Percentiles rank a stretch among this genome's conserved stretches.
phyloP scores from a whole-genome alignment of 2,329 filamentous ascomycete species.

The Botrytis sinoallii region DNA sequence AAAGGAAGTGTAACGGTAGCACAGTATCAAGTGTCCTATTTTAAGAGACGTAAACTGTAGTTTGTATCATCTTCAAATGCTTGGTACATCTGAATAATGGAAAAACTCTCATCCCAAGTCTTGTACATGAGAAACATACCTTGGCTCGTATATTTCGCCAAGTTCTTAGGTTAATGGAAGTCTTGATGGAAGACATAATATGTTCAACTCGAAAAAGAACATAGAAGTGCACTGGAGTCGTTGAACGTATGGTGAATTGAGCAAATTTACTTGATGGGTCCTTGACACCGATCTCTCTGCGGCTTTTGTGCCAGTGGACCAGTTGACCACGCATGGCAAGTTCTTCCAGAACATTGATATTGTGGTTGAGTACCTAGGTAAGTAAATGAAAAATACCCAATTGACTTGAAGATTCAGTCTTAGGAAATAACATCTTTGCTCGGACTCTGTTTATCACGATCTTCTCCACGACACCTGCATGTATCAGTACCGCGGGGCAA shows the following conservation, averaged over 20 bases:
- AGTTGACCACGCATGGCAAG: not conserved
- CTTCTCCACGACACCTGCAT: not conserved
- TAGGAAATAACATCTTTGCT: not conserved
- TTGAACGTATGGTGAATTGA: not conserved
- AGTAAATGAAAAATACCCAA: not conserved
- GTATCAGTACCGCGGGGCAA: not conserved
- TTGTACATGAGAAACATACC: not conserved
- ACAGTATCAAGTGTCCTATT: conserved; percentile 1
- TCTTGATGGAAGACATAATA: not conserved
- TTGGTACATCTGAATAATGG: not conserved
- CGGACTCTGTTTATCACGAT: not conserved
- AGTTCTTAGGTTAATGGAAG: not conserved
- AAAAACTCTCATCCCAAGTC: not conserved
- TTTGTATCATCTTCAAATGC: not conserved
- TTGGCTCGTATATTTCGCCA: not conserved
- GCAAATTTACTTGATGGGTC: not conserved
- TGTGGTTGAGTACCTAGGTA: not conserved
- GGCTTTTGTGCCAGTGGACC: not conserved
- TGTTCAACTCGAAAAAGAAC: not conserved
- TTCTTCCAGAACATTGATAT: not conserved
- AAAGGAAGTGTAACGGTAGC: not conserved
- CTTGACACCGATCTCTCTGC: not conserved
- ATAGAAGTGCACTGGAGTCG: not conserved
- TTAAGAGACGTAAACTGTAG: not conserved
- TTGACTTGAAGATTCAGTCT: not conserved